These are phyloP conservation scores for Aphanomyces cochlioides DNA, from an alignment of 352 stramenopile genomes.

Conservation along the genomic window DNA sequence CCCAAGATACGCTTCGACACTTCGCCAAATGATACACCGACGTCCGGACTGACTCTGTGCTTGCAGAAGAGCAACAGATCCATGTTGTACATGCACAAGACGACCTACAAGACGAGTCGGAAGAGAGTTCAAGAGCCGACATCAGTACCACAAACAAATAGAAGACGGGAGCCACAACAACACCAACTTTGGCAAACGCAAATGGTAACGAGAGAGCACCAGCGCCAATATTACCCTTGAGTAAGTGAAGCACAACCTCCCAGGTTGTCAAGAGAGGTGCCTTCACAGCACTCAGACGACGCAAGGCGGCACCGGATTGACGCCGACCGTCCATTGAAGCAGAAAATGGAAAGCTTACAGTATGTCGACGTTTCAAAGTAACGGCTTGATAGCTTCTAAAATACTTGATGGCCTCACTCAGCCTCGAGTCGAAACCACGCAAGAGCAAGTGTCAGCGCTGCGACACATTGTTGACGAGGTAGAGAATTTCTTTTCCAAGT, in stretches of 20 bases:
- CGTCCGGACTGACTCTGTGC: constrained; percentile 47
- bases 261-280: constrained; percentile 15
- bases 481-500: too few relatives aligned
- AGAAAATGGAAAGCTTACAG: too few relatives aligned
- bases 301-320: too few relatives aligned
- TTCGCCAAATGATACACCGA: constrained; percentile 65
- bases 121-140: not conserved
- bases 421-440: too few relatives aligned
- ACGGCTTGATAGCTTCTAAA: too few relatives aligned
- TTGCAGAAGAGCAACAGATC: constrained; percentile 71
- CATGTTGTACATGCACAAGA: constrained; percentile 83
- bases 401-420: too few relatives aligned
- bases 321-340: too few relatives aligned
- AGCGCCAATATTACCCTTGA: constrained; percentile 74
- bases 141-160: constrained; percentile 55
- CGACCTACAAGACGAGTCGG: constrained; percentile 36
- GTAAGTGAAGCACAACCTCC: constrained; percentile 51
- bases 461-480: too few relatives aligned
- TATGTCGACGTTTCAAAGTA: too few relatives aligned
- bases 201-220: constrained; percentile 75
- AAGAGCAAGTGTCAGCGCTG: too few relatives aligned
- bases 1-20: constrained; percentile 63
- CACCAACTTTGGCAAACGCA: constrained; percentile 68
- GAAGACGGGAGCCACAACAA: constrained; percentile 53
- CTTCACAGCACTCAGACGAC: not conserved